Base-by-base conservation (phyloP, 129 eudicot genomes). In the Chrysanthemum lavandulifolium region DNA sequence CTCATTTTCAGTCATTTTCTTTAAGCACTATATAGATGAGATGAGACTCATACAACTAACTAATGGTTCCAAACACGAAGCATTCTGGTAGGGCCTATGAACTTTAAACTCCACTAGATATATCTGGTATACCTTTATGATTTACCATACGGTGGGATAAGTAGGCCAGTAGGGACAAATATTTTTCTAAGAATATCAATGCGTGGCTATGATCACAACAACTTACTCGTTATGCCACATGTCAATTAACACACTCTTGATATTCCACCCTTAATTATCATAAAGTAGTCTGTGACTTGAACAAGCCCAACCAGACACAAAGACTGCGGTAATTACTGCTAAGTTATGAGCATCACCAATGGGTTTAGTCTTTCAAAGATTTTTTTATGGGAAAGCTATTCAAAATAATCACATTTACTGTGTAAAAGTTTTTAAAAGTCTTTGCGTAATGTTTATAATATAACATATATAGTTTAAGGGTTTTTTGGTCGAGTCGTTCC, bases 141-240 rank as follows among this genome's bases (percentile, higher is more conserved):
- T 31, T 33, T 6, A 62, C 18, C 11, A 62, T 62, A 31, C 33
- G 5, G 61, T 5, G 1, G 7, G 7, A 33, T 33, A 33, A 33
- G n/a, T 13, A 51, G 56, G 15, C 65, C 23, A 5, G 10, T 12
- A 31, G 21, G 13, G 5, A 29, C 10, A 13, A 4, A 62, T 2
- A 62, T 13, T 29, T 62, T 62, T 13, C 3, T 62, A 62, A 14
- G 74, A 53, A 69, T 52, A 53, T 12, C 25, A 29, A 69, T 4
- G 56, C 1, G 21, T 67, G 58, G 3, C 4, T 18, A 2, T 48
- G 10, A 49, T 48, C 56, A 51, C 56, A 51, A 51, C 56, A 11
- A 51, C 16, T n/a, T 51, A 13, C 13, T 51, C 56, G 2, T 33
- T 4, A 50, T 69, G 61, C 60, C 36, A 69, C 13, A 29, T n/a